Evolutionary conservation across 2,329 filamentous ascomycete genomes (phyloP), one percentile per base, ranked within the genome.

Genomic region (Stagonosporopsis rhizophila): DNA sequence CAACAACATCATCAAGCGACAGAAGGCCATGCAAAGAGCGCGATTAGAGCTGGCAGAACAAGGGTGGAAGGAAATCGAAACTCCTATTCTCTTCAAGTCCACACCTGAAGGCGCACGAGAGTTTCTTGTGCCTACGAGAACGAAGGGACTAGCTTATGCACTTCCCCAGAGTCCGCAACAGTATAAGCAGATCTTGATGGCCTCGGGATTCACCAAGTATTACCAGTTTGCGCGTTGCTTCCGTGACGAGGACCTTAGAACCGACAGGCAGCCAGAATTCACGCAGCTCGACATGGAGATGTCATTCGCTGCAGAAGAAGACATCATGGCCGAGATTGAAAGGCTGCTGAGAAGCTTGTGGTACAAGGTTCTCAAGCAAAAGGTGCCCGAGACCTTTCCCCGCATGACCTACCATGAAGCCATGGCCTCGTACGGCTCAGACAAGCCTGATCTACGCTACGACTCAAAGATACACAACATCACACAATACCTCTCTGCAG

Each of bases 141-240:
- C 83, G 32, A 83, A 82, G 1, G 92, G 91, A 0, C 80, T 87
- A 58, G 92, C 91, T 3, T 99, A 98, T 75, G 95, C 95, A 8
- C 80, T 99, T 19, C 93, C 93, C 0, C 96, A 99, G 74, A 98
- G 94, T 63, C 95, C 95, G 0, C 95, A 99, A 75, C 95, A 99
- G 75, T 99, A 98, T 74, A 99, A 99, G 78, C 95, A 99, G 78
- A 91, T 97, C 2, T 83, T 99, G 38, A 98, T 99, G 92, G 91
- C 92, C 0, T 90, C 90, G 58, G 94, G 94, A 0, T 84, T 97
- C 11, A 79, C 83, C 1, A 86, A 84, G 37, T 99, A 99, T 74
- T 96, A 89, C 75, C 95, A 99, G 69, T 92, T 97, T 78, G 96
- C 95, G 1, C 89, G 87, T 61, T 99, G 95, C 72, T 99, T 97